phyloP scores from a whole-genome alignment of 148 eudicot genomes.

The Chenopodium quinoa region DNA sequence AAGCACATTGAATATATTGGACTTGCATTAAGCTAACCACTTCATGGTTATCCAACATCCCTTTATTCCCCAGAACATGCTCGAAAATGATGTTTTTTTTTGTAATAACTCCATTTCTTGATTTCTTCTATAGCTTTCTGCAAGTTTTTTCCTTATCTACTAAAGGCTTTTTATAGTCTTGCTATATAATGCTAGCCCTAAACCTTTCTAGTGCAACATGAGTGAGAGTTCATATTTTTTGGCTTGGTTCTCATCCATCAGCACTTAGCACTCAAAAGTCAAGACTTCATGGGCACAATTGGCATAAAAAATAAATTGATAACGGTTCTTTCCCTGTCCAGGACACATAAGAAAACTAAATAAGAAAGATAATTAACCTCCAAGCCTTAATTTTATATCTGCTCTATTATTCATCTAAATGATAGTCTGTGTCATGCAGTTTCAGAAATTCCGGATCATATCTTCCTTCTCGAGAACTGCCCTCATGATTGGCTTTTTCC shows the following conservation, averaged over 20 bases:
- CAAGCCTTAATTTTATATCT: neutral
- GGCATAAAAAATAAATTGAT: neutral
- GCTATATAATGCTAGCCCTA: neutral
- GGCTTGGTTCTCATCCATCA: neutral
- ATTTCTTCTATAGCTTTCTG: neutral
- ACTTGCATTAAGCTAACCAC: neutral
- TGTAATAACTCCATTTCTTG: neutral
- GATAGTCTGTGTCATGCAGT: conserved; percentile 38
- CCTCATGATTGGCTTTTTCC: conserved; percentile 97
- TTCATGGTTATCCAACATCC: neutral
- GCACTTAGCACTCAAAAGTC: neutral
- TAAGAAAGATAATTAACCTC: neutral
- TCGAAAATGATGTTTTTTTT: no score
- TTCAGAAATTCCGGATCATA: conserved; percentile 54
- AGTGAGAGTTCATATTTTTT: neutral
- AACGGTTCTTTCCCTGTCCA: neutral
- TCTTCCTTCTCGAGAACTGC: conserved; percentile 66
- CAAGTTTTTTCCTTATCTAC: neutral
- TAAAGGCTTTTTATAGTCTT: neutral
- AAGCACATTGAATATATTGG: neutral
- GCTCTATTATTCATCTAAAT: conserved; percentile 10
- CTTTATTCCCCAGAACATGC: neutral
- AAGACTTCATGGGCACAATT: neutral
- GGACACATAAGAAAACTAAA: neutral
- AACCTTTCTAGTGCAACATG: neutral